Conservation (phyloP, 2,329 filamentous ascomycete genomes). For the Massarina eburnea region DNA sequence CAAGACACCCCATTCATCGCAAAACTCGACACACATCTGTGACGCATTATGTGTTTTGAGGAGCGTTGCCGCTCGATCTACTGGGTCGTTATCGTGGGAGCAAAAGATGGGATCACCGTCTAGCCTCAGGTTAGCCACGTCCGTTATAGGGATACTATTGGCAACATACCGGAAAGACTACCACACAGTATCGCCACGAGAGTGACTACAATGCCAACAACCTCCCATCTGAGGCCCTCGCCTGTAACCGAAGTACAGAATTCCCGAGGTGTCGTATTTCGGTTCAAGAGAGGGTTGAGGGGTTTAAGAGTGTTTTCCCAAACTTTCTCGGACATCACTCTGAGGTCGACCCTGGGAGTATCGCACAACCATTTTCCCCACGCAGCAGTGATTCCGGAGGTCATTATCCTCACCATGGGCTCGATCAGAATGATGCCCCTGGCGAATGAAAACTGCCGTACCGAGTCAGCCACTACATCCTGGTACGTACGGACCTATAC, state of each 20-base stretch:
- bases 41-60: slow-evolving; percentile 28
- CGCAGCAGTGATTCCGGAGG: slow-evolving; percentile 24
- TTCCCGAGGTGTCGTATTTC: slow-evolving; percentile 41
- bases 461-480: neutral
- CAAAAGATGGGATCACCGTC: slow-evolving; percentile 38
- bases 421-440: slow-evolving; percentile 38
- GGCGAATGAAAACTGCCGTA: slow-evolving; percentile 31
- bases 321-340: slow-evolving; percentile 43
- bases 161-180: slow-evolving; percentile 26
- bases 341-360: slow-evolving; percentile 32
- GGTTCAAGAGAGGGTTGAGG: slow-evolving; percentile 32
- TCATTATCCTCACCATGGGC: slow-evolving; percentile 37
- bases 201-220: slow-evolving; percentile 45
- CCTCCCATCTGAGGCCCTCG: slow-evolving; percentile 47
- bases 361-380: slow-evolving; percentile 29
- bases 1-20: slow-evolving; percentile 32
- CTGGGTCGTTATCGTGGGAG: slow-evolving; percentile 26
- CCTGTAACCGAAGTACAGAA: slow-evolving; percentile 45
- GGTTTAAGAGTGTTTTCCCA: slow-evolving; percentile 47
- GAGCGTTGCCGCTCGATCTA: slow-evolving; percentile 27
- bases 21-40: slow-evolving; percentile 35
- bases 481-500: neutral
- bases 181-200: slow-evolving; percentile 42
- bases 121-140: slow-evolving; percentile 7
- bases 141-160: neutral